Conservation (phyloP, 139 green algal species). For the Coelastrella sp. region DNA sequence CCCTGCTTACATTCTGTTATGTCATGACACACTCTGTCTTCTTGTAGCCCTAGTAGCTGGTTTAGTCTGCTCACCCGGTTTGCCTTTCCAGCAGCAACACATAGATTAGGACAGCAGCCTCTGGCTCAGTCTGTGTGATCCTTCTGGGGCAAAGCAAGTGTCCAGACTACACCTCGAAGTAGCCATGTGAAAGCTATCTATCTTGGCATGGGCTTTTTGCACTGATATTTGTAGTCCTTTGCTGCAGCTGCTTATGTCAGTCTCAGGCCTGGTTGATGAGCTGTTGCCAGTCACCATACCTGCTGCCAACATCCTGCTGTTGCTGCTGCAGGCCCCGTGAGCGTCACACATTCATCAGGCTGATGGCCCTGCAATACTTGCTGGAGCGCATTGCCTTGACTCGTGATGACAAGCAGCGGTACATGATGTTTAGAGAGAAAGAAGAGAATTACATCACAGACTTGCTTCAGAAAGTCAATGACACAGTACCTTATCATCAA, state of each 20-base stretch:
- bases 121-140: too few relatives aligned
- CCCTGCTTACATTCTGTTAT: too few relatives aligned
- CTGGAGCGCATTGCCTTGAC: slow-evolving; percentile 39
- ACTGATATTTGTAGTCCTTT: not conserved
- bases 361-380: slow-evolving; percentile 44
- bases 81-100: too few relatives aligned
- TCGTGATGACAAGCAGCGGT: not conserved
- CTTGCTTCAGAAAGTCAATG: not conserved
- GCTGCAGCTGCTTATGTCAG: not conserved
- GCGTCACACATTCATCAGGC: slow-evolving; percentile 30
- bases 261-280: too few relatives aligned
- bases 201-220: too few relatives aligned
- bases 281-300: not conserved
- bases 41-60: too few relatives aligned
- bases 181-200: too few relatives aligned
- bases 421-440: not conserved
- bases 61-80: too few relatives aligned
- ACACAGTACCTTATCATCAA: not conserved
- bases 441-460: slow-evolving; percentile 38
- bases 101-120: too few relatives aligned
- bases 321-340: slow-evolving; percentile 31
- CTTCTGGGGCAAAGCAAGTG: too few relatives aligned
- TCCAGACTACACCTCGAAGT: too few relatives aligned
- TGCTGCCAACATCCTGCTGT: not conserved
- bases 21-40: too few relatives aligned